These are phyloP conservation scores for Monilinia polystroma DNA, from an alignment of 2,329 filamentous ascomycete genomes.

Conservation along the genomic window DNA sequence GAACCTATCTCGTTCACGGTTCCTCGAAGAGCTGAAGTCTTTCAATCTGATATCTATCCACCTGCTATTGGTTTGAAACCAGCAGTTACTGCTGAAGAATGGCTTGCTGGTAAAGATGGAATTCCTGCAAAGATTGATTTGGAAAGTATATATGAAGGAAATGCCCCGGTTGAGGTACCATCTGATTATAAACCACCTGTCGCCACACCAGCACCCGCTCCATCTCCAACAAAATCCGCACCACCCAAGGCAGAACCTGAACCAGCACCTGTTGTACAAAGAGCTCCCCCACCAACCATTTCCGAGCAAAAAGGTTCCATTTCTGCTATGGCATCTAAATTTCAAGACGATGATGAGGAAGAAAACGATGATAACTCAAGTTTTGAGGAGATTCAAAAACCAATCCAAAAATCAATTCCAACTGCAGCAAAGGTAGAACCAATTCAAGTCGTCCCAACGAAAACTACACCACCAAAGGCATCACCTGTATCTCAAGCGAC, in stretches of 20 bases:
- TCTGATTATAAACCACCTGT: conserved; percentile 62
- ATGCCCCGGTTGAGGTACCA: conserved; percentile 73
- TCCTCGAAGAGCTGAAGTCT: conserved; percentile 85
- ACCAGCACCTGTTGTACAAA: conserved; percentile 46
- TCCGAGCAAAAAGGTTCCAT: conserved; percentile 87
- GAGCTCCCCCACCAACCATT: conserved; percentile 64
- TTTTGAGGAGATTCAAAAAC: conserved; percentile 83
- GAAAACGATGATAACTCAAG: conserved; percentile 62
- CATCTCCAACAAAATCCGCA: conserved; percentile 46
- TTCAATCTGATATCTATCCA: conserved; percentile 96
- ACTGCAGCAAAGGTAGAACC: conserved; percentile 42
- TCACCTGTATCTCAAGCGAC: conserved; percentile 33
- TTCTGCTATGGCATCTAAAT: conserved; percentile 80
- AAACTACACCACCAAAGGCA: conserved; percentile 39
- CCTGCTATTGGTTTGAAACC: conserved; percentile 78
- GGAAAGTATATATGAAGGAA: conserved; percentile 86
- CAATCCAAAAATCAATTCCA: conserved; percentile 57
- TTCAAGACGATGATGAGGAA: conserved; percentile 71
- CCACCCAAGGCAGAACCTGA: conserved; percentile 54
- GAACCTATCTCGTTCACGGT: conserved; percentile 98
- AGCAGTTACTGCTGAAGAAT: conserved; percentile 76
- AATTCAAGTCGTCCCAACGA: conserved; percentile 47
- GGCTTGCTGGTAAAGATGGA: conserved; percentile 81
- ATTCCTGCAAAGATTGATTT: conserved; percentile 90
- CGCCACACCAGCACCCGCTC: conserved; percentile 45